Evolutionary conservation across 352 stramenopile genomes (phyloP).

Genomic region (Peronosclerospora sorghi): DNA sequence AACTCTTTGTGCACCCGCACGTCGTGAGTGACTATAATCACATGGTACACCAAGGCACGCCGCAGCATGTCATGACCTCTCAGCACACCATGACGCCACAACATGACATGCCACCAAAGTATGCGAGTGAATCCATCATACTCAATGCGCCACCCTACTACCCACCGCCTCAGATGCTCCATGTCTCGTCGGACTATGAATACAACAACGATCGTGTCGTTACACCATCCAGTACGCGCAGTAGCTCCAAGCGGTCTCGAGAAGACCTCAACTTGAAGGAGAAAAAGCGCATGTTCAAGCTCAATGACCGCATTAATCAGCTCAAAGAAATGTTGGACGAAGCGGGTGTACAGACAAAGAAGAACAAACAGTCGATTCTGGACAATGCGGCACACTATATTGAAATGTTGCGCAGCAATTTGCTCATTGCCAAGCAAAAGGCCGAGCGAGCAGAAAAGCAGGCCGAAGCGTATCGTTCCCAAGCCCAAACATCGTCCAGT

Average conservation of each 20-base stretch:
- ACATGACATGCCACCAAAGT: no score
- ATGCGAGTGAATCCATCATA: no score
- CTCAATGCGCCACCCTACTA: no score
- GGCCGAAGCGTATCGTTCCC: conserved; percentile 34
- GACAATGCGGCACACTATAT: conserved; percentile 68
- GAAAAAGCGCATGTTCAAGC: conserved; percentile 86
- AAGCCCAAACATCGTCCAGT: conserved; percentile 12
- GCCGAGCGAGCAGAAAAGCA: conserved; percentile 43
- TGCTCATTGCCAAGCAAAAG: conserved; percentile 51
- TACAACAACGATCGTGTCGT: no score
- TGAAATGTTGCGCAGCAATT: conserved; percentile 46
- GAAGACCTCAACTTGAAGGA: conserved; percentile 80
- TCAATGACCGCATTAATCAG: conserved; percentile 78
- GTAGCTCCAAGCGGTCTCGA: conserved; percentile 58
- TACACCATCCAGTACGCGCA: no score
- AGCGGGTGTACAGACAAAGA: conserved; percentile 59
- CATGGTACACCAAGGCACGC: no score
- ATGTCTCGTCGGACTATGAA: no score
- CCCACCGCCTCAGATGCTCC: no score
- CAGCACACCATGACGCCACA: no score
- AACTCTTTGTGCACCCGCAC: no score
- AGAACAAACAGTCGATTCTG: conserved; percentile 70
- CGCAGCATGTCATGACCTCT: no score
- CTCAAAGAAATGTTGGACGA: conserved; percentile 56
- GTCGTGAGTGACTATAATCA: no score